Evolutionary conservation across 2,329 filamentous ascomycete species (phyloP), one percentile per base, ranked within the genome.

Genomic region (Nectriaceae sp.): DNA sequence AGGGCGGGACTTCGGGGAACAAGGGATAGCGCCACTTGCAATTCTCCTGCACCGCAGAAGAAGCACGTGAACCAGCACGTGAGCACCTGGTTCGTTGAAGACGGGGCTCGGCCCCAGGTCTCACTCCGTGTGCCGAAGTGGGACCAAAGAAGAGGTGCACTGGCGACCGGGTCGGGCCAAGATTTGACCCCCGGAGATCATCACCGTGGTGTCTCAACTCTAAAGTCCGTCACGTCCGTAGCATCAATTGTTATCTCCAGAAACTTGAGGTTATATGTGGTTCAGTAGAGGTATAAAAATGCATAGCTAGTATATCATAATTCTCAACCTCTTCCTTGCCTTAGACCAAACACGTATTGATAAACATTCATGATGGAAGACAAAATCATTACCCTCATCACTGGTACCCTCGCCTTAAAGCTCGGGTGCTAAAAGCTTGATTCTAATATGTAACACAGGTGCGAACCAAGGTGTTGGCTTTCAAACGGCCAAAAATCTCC

Each of bases 401-500:
- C 44, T 13, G 44, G 44, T 41, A 19, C 8, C 33, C 33, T 19
- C 16, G 20, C 19, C 16, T 26, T 4, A 8, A 18, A 4, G 16
- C 10, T 41, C n/a, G 4, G 15, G 5, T 8, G 6, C 31, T 5
- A 35, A 35, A 4, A 21, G 8, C 11, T 13, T 22, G 15, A 15
- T 20, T 4, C 21, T 20, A 6, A 24, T 20, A 4, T 19, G 2
- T 24, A 8, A 31, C 26, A 21, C n/a, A 50, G 47, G 47, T 21
- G 36, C 43, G 3, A 50, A 50, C 26, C 35, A 40, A 6, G 47
- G 47, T 15, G 8, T 50, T 11, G 43, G 43, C 1, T 50, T 42
- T 10, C 40, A 50, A 29, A 20, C 35, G 3, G 47, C 47, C 6
- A 46, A 16, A 5, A 50, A 43, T 11, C 47, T 47, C 19, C 24